Conservation (phyloP, 2,329 filamentous ascomycete genomes). For the Clarireedia hainanense region DNA sequence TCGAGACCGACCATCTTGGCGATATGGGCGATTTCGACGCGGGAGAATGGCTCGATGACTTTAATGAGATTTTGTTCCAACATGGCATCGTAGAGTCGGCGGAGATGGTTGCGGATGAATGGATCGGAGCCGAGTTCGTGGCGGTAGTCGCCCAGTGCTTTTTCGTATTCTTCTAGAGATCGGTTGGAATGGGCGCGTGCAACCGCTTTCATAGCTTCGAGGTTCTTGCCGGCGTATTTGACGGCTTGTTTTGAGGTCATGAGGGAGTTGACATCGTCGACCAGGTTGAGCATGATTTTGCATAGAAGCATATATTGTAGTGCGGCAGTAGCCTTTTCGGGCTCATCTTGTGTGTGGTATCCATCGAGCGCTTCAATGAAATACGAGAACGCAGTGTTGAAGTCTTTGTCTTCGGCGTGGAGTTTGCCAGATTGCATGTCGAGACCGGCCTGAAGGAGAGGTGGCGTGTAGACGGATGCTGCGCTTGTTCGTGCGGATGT, state of each 20-base stretch:
- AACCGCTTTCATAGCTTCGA: slow-evolving; percentile 99
- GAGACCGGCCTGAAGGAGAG: slow-evolving; percentile 86
- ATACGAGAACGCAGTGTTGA: slow-evolving; percentile 97
- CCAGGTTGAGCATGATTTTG: slow-evolving; percentile 98
- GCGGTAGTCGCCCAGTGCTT: slow-evolving; percentile 79
- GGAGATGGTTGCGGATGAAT: slow-evolving; percentile 95
- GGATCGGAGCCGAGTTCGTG: slow-evolving; percentile 90
- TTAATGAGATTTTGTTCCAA: slow-evolving; percentile 99
- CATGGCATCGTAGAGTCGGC: slow-evolving; percentile 95
- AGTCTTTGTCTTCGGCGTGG: slow-evolving; percentile 97
- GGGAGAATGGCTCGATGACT: slow-evolving; percentile 97
- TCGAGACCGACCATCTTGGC: slow-evolving; percentile 97
- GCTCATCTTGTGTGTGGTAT: slow-evolving; percentile 88
- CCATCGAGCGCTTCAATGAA: slow-evolving; percentile 98
- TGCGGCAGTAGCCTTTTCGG: slow-evolving; percentile 84
- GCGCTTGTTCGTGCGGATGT: slow-evolving; percentile 92
- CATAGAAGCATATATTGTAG: slow-evolving; percentile 99
- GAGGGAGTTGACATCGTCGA: slow-evolving; percentile 90
- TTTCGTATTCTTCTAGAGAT: slow-evolving; percentile 94
- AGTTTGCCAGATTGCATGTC: slow-evolving; percentile 99
- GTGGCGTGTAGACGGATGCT: slow-evolving; percentile 94
- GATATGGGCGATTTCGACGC: slow-evolving; percentile 94
- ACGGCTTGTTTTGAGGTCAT: slow-evolving; percentile 95
- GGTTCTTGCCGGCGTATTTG: slow-evolving; percentile 89
- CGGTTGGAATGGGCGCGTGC: slow-evolving; percentile 92